These are phyloP conservation scores for Mortierella antarctica DNA, from an alignment of 192 early-diverging fungal genomes.

Conservation along the genomic window DNA sequence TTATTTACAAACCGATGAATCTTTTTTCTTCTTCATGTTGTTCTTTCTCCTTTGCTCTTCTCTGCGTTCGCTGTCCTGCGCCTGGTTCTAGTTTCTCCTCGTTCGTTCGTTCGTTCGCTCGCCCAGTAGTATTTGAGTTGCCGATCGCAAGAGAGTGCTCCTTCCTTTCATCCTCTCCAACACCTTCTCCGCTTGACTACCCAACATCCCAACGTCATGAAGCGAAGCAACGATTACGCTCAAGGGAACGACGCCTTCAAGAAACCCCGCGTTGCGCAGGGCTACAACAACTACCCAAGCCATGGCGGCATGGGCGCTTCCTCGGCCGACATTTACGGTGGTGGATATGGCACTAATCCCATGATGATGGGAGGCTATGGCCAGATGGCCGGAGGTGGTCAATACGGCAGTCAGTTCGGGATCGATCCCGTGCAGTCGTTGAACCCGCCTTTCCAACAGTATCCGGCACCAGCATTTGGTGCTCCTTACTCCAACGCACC, in stretches of 20 bases:
- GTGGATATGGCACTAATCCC: slow-evolving; percentile 37
- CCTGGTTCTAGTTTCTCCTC: too few relatives aligned
- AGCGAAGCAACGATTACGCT: slow-evolving; percentile 71
- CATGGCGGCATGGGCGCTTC: slow-evolving; percentile 21
- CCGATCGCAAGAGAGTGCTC: too few relatives aligned
- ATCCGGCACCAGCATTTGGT: slow-evolving; percentile 26
- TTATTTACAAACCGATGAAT: neutral
- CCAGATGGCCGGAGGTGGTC: slow-evolving; percentile 31
- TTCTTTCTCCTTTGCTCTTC: neutral
- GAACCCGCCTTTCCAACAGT: slow-evolving; percentile 41
- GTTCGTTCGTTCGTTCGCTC: too few relatives aligned
- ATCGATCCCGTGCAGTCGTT: slow-evolving; percentile 27
- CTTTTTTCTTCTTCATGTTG: neutral
- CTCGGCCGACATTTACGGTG: slow-evolving; percentile 44
- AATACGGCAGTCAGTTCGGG: slow-evolving; percentile 43
- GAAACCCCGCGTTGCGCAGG: slow-evolving; percentile 68
- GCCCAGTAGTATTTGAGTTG: too few relatives aligned
- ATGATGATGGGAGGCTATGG: slow-evolving; percentile 58
- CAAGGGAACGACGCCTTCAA: slow-evolving; percentile 64
- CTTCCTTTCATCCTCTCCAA: too few relatives aligned
- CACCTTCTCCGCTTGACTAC: too few relatives aligned
- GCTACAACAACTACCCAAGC: slow-evolving; percentile 34
- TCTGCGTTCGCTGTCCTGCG: neutral
- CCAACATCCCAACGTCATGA: slow-evolving; percentile 47
- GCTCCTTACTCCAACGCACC: slow-evolving; percentile 24